Percentiles rank a stretch among this genome's conserved stretches.
Evolutionary conservation across 495 filamentous ascomycete species (phyloP).

Genomic region (Cercophora samala): DNA sequence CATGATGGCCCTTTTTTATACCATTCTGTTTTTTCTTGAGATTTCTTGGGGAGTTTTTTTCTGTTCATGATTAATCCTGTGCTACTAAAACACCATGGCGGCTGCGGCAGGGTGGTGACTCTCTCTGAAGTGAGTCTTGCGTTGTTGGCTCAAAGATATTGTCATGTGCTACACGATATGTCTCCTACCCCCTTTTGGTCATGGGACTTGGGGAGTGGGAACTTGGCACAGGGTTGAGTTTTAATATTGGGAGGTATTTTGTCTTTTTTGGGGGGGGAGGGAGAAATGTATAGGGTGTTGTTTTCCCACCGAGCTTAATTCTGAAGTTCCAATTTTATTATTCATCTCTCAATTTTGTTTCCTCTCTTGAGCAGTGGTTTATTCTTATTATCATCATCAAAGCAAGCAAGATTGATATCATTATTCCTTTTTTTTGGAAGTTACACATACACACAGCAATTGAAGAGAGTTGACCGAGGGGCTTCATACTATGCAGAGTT

Average conservation of each 20-base stretch:
- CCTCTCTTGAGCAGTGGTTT: neutral
- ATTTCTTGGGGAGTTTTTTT: neutral
- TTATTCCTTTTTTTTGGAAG: neutral
- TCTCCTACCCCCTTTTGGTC: neutral
- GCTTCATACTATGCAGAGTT: neutral
- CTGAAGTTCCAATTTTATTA: neutral
- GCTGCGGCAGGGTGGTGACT: neutral
- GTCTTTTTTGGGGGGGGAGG: neutral
- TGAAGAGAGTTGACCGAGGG: neutral
- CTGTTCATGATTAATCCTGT: neutral
- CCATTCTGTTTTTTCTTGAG: neutral
- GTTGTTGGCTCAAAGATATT: neutral
- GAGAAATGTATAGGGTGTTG: neutral
- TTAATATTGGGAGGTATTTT: neutral
- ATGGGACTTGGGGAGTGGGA: neutral
- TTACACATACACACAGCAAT: neutral
- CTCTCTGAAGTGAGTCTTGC: neutral
- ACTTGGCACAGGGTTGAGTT: neutral
- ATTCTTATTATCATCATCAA: neutral
- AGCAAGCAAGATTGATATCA: constrained; percentile 2
- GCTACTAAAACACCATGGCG: neutral
- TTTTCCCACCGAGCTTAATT: neutral
- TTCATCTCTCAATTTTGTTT: neutral
- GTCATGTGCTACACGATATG: neutral
- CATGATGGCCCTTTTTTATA: neutral